A percentile compares a stretch with the other conserved stretches of the same genome.
phyloP scores from a whole-genome alignment of 768 basidiomycete genomes.

The Russula foetens region DNA sequence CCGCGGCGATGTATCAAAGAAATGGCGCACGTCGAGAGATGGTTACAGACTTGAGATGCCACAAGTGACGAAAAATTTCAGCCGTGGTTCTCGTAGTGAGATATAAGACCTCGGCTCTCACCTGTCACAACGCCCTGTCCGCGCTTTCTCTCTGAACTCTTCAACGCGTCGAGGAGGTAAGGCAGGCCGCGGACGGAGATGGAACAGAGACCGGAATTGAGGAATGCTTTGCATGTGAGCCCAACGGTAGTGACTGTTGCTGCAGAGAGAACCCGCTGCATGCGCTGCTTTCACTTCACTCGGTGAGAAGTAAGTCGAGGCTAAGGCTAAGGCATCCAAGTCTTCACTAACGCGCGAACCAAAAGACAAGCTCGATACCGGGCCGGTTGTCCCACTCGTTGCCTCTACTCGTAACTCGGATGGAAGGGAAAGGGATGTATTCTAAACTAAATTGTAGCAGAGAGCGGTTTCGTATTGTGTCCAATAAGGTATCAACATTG shows the following conservation, averaged over 20 bases:
- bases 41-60: constrained; percentile 69
- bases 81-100: no score
- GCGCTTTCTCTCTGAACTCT: constrained; percentile 34
- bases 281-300: neutral
- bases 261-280: constrained; percentile 35
- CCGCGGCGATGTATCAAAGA: neutral
- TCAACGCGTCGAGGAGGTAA: constrained; percentile 53
- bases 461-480: neutral
- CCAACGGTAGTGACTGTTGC: constrained; percentile 61
- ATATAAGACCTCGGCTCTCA: neutral
- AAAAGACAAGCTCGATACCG: neutral
- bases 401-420: no score
- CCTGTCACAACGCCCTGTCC: constrained; percentile 45
- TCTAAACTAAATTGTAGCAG: neutral
- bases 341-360: no score
- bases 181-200: constrained; percentile 66
- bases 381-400: neutral
- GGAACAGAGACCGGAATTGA: constrained; percentile 57
- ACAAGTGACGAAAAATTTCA: no score
- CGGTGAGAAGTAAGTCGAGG: no score
- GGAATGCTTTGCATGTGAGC: constrained; percentile 69
- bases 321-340: no score
- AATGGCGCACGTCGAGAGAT: constrained; percentile 76
- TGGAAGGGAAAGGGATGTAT: no score
- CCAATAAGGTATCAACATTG: constrained; percentile 8